phyloP scores from a whole-genome alignment of 2,329 filamentous ascomycete genomes.

The Trichophaea hybrida region DNA sequence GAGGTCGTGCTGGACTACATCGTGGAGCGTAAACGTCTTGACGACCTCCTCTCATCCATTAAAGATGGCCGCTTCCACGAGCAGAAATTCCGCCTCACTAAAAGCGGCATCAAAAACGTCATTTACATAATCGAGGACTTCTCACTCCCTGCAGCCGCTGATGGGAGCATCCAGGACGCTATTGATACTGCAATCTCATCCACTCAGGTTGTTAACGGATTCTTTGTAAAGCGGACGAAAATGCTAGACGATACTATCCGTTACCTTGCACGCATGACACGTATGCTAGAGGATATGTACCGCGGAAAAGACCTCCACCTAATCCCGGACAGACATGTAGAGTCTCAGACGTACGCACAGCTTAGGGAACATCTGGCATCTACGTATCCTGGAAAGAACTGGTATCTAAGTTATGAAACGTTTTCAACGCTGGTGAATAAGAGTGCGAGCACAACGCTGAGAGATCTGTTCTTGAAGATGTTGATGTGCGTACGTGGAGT shows the following conservation, averaged over 20 bases:
- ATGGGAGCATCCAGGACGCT: constrained; percentile 37
- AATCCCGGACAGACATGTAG: constrained; percentile 51
- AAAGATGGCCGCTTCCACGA: constrained; percentile 72
- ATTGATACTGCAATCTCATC: constrained; percentile 60
- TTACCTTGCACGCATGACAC: constrained; percentile 60
- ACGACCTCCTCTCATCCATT: constrained; percentile 66
- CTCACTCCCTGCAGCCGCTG: constrained; percentile 25
- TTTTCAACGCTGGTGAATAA: constrained; percentile 63
- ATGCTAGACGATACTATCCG: constrained; percentile 65
- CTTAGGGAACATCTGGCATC: constrained; percentile 43
- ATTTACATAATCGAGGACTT: constrained; percentile 68
- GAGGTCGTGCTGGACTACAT: constrained; percentile 69
- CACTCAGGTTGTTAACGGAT: constrained; percentile 64
- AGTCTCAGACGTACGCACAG: constrained; percentile 50
- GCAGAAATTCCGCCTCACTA: constrained; percentile 65
- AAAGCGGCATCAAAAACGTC: constrained; percentile 59
- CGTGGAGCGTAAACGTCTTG: constrained; percentile 64
- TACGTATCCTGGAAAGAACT: constrained; percentile 38
- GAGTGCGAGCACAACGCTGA: constrained; percentile 55
- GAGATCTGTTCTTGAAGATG: constrained; percentile 71
- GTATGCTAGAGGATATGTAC: constrained; percentile 51
- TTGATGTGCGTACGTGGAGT: constrained; percentile 66
- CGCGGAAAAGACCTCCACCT: constrained; percentile 41
- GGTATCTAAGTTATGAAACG: constrained; percentile 53
- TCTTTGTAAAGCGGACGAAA: constrained; percentile 61